Percentiles rank a stretch among this genome's conserved stretches.
phyloP scores from a whole-genome alignment of 768 basidiomycete genomes.

The Trametes villosa region DNA sequence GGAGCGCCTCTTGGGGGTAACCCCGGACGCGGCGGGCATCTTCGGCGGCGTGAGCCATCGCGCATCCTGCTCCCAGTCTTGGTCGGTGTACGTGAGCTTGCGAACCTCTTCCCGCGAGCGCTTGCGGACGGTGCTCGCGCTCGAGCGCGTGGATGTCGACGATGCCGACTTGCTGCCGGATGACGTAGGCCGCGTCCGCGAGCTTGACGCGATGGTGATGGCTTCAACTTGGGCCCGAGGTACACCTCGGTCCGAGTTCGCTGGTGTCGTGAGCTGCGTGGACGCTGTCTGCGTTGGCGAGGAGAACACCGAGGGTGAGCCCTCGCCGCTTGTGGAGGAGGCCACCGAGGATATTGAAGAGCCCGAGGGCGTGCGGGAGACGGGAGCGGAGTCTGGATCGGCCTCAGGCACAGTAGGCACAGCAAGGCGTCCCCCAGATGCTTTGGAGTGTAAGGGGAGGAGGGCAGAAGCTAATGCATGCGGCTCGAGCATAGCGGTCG shows the following conservation, averaged over 20 bases:
- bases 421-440: no score
- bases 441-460: conserved; percentile 31
- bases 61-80: conserved; percentile 72
- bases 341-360: conserved; percentile 41
- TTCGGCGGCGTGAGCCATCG: conserved; percentile 58
- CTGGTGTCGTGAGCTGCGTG: conserved; percentile 40
- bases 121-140: conserved; percentile 13
- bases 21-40: conserved; percentile 17
- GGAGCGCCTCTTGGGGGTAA: conserved; percentile 10
- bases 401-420: conserved; percentile 3
- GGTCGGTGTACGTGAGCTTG: conserved; percentile 45
- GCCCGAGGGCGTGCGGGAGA: conserved; percentile 41
- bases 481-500: conserved; percentile 31
- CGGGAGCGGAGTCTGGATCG: conserved; percentile 24
- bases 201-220: conserved; percentile 30
- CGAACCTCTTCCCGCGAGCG: conserved; percentile 13
- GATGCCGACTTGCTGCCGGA: conserved; percentile 12
- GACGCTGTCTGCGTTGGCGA: conserved; percentile 43
- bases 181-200: conserved; percentile 18
- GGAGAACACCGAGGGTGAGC: conserved; percentile 41
- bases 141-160: conserved; percentile 15
- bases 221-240: conserved; percentile 15
- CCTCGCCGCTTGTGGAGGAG: conserved; percentile 21
- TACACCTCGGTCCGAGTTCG: conserved; percentile 28
- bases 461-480: conserved; percentile 34